Base-by-base conservation (phyloP, 352 stramenopile species). In the Pythium phragmitis region DNA sequence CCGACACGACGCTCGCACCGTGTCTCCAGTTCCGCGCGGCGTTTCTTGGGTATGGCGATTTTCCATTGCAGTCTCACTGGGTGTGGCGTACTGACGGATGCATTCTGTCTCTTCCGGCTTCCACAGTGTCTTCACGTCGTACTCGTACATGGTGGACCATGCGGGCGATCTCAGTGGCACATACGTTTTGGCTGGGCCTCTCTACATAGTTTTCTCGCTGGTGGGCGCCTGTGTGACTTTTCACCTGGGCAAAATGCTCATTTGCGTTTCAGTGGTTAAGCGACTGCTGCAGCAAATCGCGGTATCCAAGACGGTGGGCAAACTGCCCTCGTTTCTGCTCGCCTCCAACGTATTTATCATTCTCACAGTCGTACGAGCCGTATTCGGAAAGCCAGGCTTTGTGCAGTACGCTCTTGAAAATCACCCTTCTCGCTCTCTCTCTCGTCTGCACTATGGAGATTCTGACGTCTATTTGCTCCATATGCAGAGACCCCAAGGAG, bases 71-170 rank as follows among this genome's bases (percentile, higher is more conserved):
- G 39, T 9, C 39, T 46, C 13, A 19, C 13, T 17, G 17, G 2
- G 39, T 2, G 17, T 46, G 39, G 17, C 1, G 39, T 46, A 21
- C 39, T 46, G 3, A 46, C 7, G 7, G 11, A 16, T 36, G 33
- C 21, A 41, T 51, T 60, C 21, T 34, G 33, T 7, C 12, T 52
- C 28, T 30, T 45, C n/a, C 53, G 21, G 41, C 17, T 55, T 39
- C 26, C 9, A 14, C 47, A 95, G 87, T 1, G 87, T 92, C 14
- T 92, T 95, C 57, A 95, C 87, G 46, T 94, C 85, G n/a, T 95
- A 88, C 56, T 87, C 85, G 57, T 95, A 91, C 73, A 95, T 95
- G 87, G 81, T 78, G 6, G 87, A 95, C 63, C 87, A 95, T 53
- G 87, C 87, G 1, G 83, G 87, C 2, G 87, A 93, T 47, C 74